A percentile compares a stretch with the other conserved stretches of the same genome.
Conservation (phyloP, 352 stramenopile species). For the Albugo laibachii region DNA sequence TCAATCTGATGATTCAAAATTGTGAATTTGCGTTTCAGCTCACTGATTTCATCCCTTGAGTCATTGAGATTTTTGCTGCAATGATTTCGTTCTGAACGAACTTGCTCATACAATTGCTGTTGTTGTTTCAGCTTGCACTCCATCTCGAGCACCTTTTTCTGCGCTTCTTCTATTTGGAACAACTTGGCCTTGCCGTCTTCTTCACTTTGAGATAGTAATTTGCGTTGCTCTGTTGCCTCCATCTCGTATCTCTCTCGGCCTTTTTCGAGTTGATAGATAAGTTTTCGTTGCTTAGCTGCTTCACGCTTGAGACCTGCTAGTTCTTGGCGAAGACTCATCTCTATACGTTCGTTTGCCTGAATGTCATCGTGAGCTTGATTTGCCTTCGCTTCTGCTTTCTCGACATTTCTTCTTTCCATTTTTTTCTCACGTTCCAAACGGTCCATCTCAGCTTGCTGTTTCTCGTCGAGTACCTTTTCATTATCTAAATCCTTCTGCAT, state of each 20-base stretch:
- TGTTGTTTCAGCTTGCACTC: slow-evolving; percentile 92
- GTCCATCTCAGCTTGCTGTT: slow-evolving; percentile 52
- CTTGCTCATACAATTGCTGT: slow-evolving; percentile 89
- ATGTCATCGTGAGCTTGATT: slow-evolving; percentile 79
- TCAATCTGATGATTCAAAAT: slow-evolving; percentile 92
- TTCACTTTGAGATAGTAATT: slow-evolving; percentile 67
- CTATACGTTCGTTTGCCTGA: slow-evolving; percentile 83
- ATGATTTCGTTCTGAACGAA: slow-evolving; percentile 87
- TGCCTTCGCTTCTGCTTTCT: slow-evolving; percentile 69
- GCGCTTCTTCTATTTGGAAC: slow-evolving; percentile 63
- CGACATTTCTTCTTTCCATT: slow-evolving; percentile 63
- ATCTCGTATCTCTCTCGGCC: slow-evolving; percentile 85
- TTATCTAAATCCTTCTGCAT: slow-evolving; percentile 60
- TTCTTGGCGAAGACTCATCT: slow-evolving; percentile 70
- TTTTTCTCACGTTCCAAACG: slow-evolving; percentile 75
- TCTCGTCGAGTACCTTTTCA: slow-evolving; percentile 61
- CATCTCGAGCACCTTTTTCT: slow-evolving; percentile 78
- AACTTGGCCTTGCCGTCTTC: slow-evolving; percentile 64
- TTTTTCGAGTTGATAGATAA: slow-evolving; percentile 84
- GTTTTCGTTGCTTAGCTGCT: slow-evolving; percentile 74
- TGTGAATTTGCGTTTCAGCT: slow-evolving; percentile 95
- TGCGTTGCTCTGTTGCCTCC: slow-evolving; percentile 66
- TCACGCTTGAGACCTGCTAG: slow-evolving; percentile 69
- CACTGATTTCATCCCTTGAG: slow-evolving; percentile 87
- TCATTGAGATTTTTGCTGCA: slow-evolving; percentile 94